Evolutionary conservation across 2,329 filamentous ascomycete genomes (phyloP).

Genomic region (Fusarium nematophilum): DNA sequence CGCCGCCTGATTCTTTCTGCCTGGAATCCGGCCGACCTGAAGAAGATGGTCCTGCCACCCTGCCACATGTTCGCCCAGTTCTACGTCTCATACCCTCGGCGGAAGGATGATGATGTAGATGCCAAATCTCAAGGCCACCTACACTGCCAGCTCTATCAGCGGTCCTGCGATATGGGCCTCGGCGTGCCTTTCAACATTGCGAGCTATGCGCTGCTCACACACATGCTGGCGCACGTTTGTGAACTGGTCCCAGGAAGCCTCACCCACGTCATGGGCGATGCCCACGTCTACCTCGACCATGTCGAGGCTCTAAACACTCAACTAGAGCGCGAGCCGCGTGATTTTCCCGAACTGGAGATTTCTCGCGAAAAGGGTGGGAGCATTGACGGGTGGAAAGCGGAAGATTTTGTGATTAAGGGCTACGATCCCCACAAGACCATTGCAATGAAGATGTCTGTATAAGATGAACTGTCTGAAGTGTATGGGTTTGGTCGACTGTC

Average conservation of each 20-base stretch:
- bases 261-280: constrained; percentile 96
- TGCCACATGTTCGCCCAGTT: constrained; percentile 99
- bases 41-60: constrained; percentile 90
- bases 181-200: constrained; percentile 99
- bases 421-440: constrained; percentile 94
- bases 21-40: constrained; percentile 91
- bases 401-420: constrained; percentile 87
- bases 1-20: constrained; percentile 89
- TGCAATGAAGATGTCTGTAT: constrained; percentile 98
- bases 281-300: constrained; percentile 96
- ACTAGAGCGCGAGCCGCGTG: constrained; percentile 80
- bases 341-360: constrained; percentile 85
- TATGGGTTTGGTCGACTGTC: constrained; percentile 1
- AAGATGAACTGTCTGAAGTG: neutral
- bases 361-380: constrained; percentile 73
- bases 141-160: constrained; percentile 91
- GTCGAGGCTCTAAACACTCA: constrained; percentile 87
- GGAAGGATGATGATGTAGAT: constrained; percentile 42
- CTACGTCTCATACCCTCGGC: constrained; percentile 80
- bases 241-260: constrained; percentile 86
- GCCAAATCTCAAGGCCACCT: constrained; percentile 72
- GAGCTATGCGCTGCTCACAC: constrained; percentile 90
- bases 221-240: constrained; percentile 92
- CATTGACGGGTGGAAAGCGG: constrained; percentile 90
- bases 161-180: constrained; percentile 96